Percentiles rank a stretch among this genome's conserved stretches.
Conservation (phyloP, 805 yeast species). For the Candida peoriensis region DNA sequence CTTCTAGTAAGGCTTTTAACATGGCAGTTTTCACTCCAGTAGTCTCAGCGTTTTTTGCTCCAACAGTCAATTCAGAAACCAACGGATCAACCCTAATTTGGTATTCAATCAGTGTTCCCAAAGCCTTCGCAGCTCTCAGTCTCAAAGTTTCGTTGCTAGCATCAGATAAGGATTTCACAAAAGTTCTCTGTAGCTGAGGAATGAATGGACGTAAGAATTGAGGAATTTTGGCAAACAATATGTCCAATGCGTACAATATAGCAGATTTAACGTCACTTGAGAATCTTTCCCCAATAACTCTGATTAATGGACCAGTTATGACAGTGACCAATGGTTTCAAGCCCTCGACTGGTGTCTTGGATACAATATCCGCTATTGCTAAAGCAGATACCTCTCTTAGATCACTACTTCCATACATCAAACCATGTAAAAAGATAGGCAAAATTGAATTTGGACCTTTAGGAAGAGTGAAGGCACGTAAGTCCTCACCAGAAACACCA, state of each 20-base stretch:
- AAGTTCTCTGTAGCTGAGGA: slow-evolving; percentile 96
- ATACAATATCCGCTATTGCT: slow-evolving; percentile 83
- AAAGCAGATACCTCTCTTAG: slow-evolving; percentile 84
- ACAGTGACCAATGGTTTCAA: slow-evolving; percentile 86
- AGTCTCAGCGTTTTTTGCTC: slow-evolving; percentile 62
- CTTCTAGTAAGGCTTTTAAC: slow-evolving; percentile 79
- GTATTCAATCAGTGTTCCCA: slow-evolving; percentile 80
- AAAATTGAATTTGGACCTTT: slow-evolving; percentile 83
- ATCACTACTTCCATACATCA: slow-evolving; percentile 85
- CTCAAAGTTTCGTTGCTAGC: slow-evolving; percentile 67
- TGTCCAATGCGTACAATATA: slow-evolving; percentile 79
- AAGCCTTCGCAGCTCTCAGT: slow-evolving; percentile 80
- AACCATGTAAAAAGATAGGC: slow-evolving; percentile 90
- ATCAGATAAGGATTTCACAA: slow-evolving; percentile 87
- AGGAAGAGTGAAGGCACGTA: slow-evolving; percentile 68
- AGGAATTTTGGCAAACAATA: slow-evolving; percentile 77
- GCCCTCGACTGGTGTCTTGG: slow-evolving; percentile 76
- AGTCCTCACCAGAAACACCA: slow-evolving; percentile 57
- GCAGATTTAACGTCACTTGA: slow-evolving; percentile 90
- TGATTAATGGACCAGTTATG: slow-evolving; percentile 94
- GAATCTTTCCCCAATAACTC: slow-evolving; percentile 96
- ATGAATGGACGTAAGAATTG: slow-evolving; percentile 89
- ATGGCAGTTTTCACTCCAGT: slow-evolving; percentile 78
- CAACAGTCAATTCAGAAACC: slow-evolving; percentile 74
- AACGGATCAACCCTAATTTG: slow-evolving; percentile 95